These are phyloP conservation scores for Xylariales sp. DNA, from an alignment of 2,329 filamentous ascomycete species.

Conservation along the genomic window DNA sequence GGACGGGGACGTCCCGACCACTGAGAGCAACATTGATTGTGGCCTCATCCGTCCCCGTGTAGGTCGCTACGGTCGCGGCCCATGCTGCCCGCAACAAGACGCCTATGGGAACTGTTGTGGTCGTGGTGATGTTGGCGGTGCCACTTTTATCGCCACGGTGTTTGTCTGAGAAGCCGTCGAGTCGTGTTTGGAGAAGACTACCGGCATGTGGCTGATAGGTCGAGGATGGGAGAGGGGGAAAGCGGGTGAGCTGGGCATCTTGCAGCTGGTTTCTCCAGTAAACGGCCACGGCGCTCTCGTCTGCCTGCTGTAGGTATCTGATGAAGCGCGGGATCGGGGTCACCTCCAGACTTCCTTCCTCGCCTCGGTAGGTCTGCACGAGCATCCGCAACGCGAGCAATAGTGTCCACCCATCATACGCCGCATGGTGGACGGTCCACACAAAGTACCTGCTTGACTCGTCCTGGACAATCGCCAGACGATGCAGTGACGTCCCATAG, in stretches of 20 bases:
- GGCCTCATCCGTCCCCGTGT: neutral
- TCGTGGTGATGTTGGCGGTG: too few relatives aligned
- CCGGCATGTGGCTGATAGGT: neutral
- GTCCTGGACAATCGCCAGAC: neutral
- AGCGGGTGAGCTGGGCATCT: neutral
- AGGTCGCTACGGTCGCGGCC: neutral
- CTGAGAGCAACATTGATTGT: slow-evolving; percentile 1
- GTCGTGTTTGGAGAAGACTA: neutral
- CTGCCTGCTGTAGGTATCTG: neutral
- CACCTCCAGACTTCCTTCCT: neutral
- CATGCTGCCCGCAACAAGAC: slow-evolving; percentile 4
- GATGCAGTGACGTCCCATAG: slow-evolving; percentile 1
- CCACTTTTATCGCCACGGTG: neutral
- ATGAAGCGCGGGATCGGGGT: slow-evolving; percentile 2
- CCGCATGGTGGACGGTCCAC: slow-evolving; percentile 7
- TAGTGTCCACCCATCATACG: slow-evolving; percentile 9
- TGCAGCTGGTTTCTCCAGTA: slow-evolving; percentile 3
- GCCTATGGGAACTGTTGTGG: too few relatives aligned
- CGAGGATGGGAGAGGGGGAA: neutral
- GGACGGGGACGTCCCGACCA: neutral
- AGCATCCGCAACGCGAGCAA: neutral
- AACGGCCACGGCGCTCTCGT: neutral
- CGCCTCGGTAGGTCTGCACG: neutral
- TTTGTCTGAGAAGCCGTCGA: neutral
- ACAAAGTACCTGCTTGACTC: slow-evolving; percentile 2